Percentiles rank a stretch among this genome's conserved stretches.
Evolutionary conservation across 2,329 filamentous ascomycete genomes (phyloP).

Genomic region (Microdochium paspali): DNA sequence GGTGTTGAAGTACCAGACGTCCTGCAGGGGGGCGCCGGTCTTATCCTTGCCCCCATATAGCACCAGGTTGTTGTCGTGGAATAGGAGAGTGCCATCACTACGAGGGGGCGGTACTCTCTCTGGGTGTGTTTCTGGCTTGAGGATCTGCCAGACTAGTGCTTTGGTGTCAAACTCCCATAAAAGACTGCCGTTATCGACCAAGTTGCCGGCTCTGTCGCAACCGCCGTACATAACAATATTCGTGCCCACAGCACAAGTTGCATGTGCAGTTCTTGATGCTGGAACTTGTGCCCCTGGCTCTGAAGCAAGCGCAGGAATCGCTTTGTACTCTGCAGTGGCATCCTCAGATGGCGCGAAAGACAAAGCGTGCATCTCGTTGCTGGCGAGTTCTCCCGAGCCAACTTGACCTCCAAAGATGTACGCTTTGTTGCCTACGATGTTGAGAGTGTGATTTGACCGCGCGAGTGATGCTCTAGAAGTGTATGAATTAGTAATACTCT

Average conservation of each 20-base stretch:
- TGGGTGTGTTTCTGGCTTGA: conserved; percentile 19
- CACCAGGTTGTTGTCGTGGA: conserved; percentile 35
- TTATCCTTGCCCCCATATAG: conserved; percentile 34
- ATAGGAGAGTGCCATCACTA: conserved; percentile 22
- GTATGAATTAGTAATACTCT: conserved; percentile 2
- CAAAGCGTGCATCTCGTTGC: conserved; percentile 35
- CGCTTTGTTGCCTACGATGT: conserved; percentile 40
- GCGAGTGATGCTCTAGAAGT: conserved; percentile 25
- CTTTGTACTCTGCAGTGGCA: conserved; percentile 21
- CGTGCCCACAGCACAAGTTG: conserved; percentile 22
- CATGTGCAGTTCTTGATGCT: conserved; percentile 21
- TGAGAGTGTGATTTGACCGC: conserved; percentile 40
- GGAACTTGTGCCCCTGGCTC: conserved; percentile 18
- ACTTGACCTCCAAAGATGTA: conserved; percentile 45
- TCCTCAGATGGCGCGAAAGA: conserved; percentile 38
- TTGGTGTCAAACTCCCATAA: conserved; percentile 29
- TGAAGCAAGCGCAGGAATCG: conserved; percentile 20
- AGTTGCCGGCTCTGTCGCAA: conserved; percentile 15
- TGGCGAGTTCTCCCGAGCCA: conserved; percentile 27
- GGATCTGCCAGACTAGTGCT: conserved; percentile 21
- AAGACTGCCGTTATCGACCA: conserved; percentile 19
- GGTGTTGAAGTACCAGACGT: conserved; percentile 42
- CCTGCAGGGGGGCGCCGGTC: conserved; percentile 20
- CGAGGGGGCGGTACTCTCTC: conserved; percentile 18
- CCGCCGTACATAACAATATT: conserved; percentile 26